Conservation (phyloP, 345 rosid species). For the Ailanthus altissimus region DNA sequence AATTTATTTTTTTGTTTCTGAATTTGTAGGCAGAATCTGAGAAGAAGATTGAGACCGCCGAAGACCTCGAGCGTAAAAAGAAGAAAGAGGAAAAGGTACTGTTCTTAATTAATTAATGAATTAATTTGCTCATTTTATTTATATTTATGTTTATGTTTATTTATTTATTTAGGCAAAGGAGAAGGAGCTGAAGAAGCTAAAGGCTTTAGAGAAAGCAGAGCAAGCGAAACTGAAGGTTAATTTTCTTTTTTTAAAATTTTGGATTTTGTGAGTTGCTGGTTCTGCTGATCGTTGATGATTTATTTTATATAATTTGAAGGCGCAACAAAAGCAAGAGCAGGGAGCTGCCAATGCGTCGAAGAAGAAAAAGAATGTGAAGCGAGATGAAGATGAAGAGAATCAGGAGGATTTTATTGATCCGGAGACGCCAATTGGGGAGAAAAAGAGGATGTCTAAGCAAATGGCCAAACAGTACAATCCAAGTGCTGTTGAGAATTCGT, state of each 20-base stretch:
- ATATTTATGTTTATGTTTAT: background rate
- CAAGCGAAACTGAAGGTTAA: constrained; percentile 63
- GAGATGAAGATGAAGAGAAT: constrained; percentile 63
- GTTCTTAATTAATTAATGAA: background rate
- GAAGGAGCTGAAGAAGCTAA: constrained; percentile 78
- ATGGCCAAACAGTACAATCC: constrained; percentile 95
- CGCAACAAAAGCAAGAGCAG: constrained; percentile 51
- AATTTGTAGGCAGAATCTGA: constrained; percentile 49
- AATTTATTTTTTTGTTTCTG: background rate
- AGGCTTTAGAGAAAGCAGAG: constrained; percentile 76
- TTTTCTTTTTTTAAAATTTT: background rate
- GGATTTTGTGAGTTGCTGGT: background rate
- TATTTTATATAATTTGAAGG: constrained; percentile 33
- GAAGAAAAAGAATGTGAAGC: constrained; percentile 65
- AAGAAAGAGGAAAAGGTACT: constrained; percentile 86
- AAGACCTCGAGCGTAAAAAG: constrained; percentile 86
- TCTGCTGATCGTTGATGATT: background rate
- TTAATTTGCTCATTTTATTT: background rate
- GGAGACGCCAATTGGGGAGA: constrained; percentile 70
- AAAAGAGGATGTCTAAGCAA: constrained; percentile 68
- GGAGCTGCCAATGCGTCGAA: constrained; percentile 50
- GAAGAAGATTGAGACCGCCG: constrained; percentile 53
- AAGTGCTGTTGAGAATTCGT: constrained; percentile 80
- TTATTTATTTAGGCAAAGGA: constrained; percentile 56
- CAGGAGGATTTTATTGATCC: constrained; percentile 76